phyloP scores from a whole-genome alignment of 495 filamentous ascomycete species.

The Staphylotrichum tortipilum region DNA sequence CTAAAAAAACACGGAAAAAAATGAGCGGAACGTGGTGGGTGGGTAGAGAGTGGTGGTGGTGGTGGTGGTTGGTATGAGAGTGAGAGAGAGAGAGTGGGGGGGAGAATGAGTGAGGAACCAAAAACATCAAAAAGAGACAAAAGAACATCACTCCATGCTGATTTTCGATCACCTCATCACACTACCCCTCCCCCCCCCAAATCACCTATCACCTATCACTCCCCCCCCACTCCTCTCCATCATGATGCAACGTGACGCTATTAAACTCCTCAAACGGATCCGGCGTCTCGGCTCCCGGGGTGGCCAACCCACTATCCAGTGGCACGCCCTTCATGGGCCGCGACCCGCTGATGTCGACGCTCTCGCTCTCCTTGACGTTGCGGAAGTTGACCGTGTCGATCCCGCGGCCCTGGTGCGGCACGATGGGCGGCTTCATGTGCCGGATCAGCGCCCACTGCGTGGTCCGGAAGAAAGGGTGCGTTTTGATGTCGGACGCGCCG shows the following conservation, averaged over 20 bases:
- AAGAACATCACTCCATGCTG: neutral
- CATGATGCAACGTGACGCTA: slow-evolving; percentile 94
- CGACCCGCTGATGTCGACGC: slow-evolving; percentile 77
- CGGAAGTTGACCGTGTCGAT: slow-evolving; percentile 95
- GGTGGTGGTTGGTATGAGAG: too few relatives aligned
- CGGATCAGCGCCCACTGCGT: slow-evolving; percentile 96
- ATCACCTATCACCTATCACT: neutral
- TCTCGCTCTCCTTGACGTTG: slow-evolving; percentile 93
- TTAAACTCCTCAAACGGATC: slow-evolving; percentile 99
- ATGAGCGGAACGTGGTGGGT: too few relatives aligned
- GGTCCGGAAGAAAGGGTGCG: slow-evolving; percentile 88
- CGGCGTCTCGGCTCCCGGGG: slow-evolving; percentile 72
- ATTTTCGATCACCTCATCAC: neutral
- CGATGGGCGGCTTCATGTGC: slow-evolving; percentile 98
- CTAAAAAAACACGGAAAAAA: too few relatives aligned
- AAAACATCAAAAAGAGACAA: neutral
- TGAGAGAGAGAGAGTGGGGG: too few relatives aligned
- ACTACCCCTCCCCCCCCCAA: too few relatives aligned
- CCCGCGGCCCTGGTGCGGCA: slow-evolving; percentile 83
- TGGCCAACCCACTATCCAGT: slow-evolving; percentile 73
- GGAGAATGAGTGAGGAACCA: too few relatives aligned
- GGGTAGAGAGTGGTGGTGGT: too few relatives aligned
- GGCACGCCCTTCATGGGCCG: slow-evolving; percentile 58
- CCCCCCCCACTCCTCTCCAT: slow-evolving; percentile 57
- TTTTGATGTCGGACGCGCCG: slow-evolving; percentile 93